phyloP scores from a whole-genome alignment of 2,329 filamentous ascomycete species.

The Paecilomyces variotii region DNA sequence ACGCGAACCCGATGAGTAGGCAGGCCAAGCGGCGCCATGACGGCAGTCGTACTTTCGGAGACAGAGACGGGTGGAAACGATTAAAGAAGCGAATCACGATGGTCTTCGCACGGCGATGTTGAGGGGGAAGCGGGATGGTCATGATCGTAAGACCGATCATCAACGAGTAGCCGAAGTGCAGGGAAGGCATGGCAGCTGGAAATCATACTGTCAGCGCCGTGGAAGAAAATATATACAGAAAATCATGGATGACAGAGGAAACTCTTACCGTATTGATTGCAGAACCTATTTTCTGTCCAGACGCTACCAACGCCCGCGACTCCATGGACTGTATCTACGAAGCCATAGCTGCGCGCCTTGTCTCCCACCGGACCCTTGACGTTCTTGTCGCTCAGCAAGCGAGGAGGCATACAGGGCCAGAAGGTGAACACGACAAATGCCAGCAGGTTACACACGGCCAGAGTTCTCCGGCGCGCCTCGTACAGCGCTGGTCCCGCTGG shows the following conservation, averaged over 20 bases:
- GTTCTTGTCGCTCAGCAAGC: conserved; percentile 45
- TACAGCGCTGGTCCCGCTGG: conserved; percentile 46
- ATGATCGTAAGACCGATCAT: conserved; percentile 63
- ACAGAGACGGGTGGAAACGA: conserved; percentile 8
- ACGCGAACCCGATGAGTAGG: conserved; percentile 49
- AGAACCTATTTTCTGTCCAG: conserved; percentile 66
- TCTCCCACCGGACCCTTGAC: conserved; percentile 49
- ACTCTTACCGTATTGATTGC: conserved; percentile 61
- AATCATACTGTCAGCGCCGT: background rate
- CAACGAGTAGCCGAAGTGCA: conserved; percentile 69
- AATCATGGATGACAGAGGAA: background rate
- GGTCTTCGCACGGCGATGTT: conserved; percentile 39
- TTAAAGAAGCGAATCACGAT: conserved; percentile 25
- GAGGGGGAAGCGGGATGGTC: conserved; percentile 53
- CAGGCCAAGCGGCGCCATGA: conserved; percentile 46
- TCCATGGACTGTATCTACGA: conserved; percentile 53
- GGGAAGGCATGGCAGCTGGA: conserved; percentile 62
- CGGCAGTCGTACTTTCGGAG: conserved; percentile 30
- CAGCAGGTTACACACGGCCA: conserved; percentile 52
- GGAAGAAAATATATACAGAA: background rate
- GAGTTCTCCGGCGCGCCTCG: conserved; percentile 47
- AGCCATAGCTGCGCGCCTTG: conserved; percentile 53
- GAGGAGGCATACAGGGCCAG: conserved; percentile 55
- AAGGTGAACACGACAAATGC: conserved; percentile 53
- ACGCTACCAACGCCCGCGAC: conserved; percentile 55